Evolutionary conservation across 78 protist genomes (phyloP), one percentile per base, ranked within the genome.

Genomic region (Dictyostelium citrinum): DNA sequence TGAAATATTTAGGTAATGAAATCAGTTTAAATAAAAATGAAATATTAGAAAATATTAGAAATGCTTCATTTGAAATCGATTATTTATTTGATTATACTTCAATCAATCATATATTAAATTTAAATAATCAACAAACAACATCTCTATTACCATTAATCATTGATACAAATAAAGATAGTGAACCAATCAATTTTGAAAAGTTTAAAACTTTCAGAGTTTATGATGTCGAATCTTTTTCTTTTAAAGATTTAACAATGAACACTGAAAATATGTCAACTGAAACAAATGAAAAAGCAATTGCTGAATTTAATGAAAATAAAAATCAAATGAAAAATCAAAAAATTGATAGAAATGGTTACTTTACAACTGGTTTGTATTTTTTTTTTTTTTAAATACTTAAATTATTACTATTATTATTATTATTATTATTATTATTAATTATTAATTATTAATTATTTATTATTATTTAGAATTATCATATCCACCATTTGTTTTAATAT

Each of bases 311-410:
- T 70, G 39, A 27, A 70, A 70, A 70, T 33, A 70, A 17, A 70
- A 31, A 70, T 29, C 37, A 70, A 33, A 31, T 70, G 43, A 33
- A 70, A 33, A 70, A 70, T 33, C 77, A 70, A 33, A 31, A 29
- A 33, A 31, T 33, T 14, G 77, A 70, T 70, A 70, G 77, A 70
- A 70, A 70, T 70, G 77, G 77, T 33, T 70, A 70, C 33, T 70
- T 70, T 70, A 33, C 24, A 4, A 33, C 37, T 70, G 46, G 77
- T 70, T 16, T 29, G 22, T 31, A 33, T 12, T 31, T 70, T 17
- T 12, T 70, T 27, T 11, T 64, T 27, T 27, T 27, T 27, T 11
- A 27, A 9, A 2, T 27, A 2, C 11, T 2, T 22, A 16, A 0
- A 60, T n/a, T 24, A 39, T 4, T 39, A 39, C 9, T 43, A 10